A percentile compares a stretch with the other conserved stretches of the same genome.
Evolutionary conservation across 352 stramenopile species (phyloP).

Genomic region (Blastocystis sp.): DNA sequence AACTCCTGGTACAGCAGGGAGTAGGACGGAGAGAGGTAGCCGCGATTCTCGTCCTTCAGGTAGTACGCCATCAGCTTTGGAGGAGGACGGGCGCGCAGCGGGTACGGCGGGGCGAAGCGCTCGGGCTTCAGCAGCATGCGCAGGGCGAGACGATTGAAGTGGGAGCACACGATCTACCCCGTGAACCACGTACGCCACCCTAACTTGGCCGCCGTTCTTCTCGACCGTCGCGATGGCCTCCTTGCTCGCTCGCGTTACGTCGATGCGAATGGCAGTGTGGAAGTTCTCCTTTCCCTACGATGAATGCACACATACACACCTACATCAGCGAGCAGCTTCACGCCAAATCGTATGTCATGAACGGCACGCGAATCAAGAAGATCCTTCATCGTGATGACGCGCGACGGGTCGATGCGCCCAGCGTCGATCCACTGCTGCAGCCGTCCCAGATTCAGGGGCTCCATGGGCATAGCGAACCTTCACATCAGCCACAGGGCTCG

Average conservation of each 20-base stretch:
- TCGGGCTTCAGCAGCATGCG: conserved; percentile 67
- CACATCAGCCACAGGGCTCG: neutral
- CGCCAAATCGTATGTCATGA: conserved; percentile 40
- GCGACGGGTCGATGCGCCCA: conserved; percentile 45
- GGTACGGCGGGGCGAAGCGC: conserved; percentile 47
- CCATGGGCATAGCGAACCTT: conserved; percentile 19
- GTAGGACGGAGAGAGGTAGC: conserved; percentile 68
- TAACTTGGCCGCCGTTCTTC: conserved; percentile 61
- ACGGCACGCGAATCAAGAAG: conserved; percentile 39
- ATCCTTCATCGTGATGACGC: conserved; percentile 74
- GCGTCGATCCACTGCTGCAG: conserved; percentile 73
- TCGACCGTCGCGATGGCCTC: conserved; percentile 66
- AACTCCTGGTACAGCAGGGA: conserved; percentile 61
- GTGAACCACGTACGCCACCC: neutral
- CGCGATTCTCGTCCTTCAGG: conserved; percentile 62
- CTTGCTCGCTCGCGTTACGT: conserved; percentile 41
- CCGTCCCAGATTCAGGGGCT: conserved; percentile 44
- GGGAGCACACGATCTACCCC: conserved; percentile 52
- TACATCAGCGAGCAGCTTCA: conserved; percentile 72
- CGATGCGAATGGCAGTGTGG: conserved; percentile 70
- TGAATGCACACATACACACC: neutral
- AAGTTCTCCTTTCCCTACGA: conserved; percentile 63
- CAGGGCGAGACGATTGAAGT: conserved; percentile 67
- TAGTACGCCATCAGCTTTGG: conserved; percentile 65
- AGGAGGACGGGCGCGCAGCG: conserved; percentile 44